Evolutionary conservation across 2,329 filamentous ascomycete genomes (phyloP).

Genomic region (Ampelomyces quisqualis): DNA sequence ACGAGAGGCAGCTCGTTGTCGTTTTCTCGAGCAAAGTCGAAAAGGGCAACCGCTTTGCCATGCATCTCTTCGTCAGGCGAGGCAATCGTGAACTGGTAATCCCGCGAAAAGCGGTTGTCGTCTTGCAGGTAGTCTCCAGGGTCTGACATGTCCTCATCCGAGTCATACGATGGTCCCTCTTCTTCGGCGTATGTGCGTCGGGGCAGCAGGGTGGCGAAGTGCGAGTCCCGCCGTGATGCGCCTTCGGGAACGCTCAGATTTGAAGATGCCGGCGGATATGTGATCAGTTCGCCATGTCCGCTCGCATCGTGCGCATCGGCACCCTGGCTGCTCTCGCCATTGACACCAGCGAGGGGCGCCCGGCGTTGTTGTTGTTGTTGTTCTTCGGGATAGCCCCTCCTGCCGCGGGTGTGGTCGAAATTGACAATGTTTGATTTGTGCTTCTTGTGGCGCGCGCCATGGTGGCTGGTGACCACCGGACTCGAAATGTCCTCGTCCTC

Average conservation of each 20-base stretch:
- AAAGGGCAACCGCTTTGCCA: conserved; percentile 91
- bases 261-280: conserved; percentile 63
- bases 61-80: conserved; percentile 97
- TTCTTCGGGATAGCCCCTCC: conserved; percentile 35
- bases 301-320: conserved; percentile 68
- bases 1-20: conserved; percentile 91
- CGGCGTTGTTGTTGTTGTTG: conserved; percentile 47
- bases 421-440: conserved; percentile 58
- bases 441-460: conserved; percentile 72
- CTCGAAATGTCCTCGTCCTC: conserved; percentile 95
- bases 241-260: conserved; percentile 32
- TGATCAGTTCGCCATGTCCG: conserved; percentile 77
- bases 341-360: conserved; percentile 48
- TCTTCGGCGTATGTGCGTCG: conserved; percentile 46
- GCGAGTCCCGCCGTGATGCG: conserved; percentile 52
- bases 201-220: conserved; percentile 53
- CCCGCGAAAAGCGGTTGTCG: conserved; percentile 79
- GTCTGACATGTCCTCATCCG: conserved; percentile 53
- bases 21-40: conserved; percentile 92
- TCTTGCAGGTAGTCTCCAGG: conserved; percentile 56
- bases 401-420: conserved; percentile 43
- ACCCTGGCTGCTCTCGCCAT: conserved; percentile 70
- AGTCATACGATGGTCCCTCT: conserved; percentile 44
- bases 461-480: conserved; percentile 72
- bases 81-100: conserved; percentile 93